Conservation (phyloP, 129 eudicot genomes). For the Mikania micrantha region DNA sequence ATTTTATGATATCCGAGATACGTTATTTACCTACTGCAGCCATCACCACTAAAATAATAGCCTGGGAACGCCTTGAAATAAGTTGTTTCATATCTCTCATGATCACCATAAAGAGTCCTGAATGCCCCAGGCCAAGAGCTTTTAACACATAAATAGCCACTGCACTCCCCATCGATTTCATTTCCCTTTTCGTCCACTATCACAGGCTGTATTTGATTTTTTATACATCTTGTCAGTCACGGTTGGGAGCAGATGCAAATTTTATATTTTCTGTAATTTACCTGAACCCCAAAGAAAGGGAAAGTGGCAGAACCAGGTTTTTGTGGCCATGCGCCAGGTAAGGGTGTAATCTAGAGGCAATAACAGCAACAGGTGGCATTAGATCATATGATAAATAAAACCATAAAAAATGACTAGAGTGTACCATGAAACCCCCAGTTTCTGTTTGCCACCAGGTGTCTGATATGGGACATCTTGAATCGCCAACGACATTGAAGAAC, state of each 20-base stretch:
- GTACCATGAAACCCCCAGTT: conserved; percentile 99
- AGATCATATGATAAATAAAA: background rate
- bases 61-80: conserved; percentile 92
- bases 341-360: conserved; percentile 76
- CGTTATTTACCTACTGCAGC: conserved; percentile 73
- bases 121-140: conserved; percentile 98
- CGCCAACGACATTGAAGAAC: conserved; percentile 90
- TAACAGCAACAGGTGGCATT: conserved; percentile 1
- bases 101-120: conserved; percentile 92
- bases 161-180: conserved; percentile 95
- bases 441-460: conserved; percentile 99
- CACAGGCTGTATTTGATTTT: conserved; percentile 57
- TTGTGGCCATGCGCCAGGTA: conserved; percentile 98
- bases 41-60: conserved; percentile 96
- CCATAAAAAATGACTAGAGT: background rate
- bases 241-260: background rate
- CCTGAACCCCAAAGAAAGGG: conserved; percentile 98
- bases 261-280: conserved; percentile 19
- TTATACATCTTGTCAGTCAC: background rate
- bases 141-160: conserved; percentile 84
- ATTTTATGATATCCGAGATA: background rate
- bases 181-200: conserved; percentile 95
- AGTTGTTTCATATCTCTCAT: conserved; percentile 95
- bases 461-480: conserved; percentile 93
- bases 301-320: conserved; percentile 98